phyloP scores from a whole-genome alignment of 2,329 filamentous ascomycete species.

The Penicillium sp. region DNA sequence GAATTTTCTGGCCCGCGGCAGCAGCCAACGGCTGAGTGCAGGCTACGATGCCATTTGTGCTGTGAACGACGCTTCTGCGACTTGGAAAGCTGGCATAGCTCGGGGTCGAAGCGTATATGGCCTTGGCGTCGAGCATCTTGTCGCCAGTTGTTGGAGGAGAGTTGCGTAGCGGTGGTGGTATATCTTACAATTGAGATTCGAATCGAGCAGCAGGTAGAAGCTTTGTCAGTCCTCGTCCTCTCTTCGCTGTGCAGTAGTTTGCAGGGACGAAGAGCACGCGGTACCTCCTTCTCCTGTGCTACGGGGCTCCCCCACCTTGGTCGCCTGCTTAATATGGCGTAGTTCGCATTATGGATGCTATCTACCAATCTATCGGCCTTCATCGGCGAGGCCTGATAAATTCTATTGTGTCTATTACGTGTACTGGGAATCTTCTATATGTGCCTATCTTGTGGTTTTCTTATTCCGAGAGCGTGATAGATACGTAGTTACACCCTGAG shows the following conservation, averaged over 20 bases:
- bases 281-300: too few relatives aligned
- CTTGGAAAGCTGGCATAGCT: slow-evolving; percentile 52
- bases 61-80: slow-evolving; percentile 87
- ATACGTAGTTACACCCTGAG: too few relatives aligned
- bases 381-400: too few relatives aligned
- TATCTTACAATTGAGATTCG: neutral
- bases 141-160: too few relatives aligned
- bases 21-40: slow-evolving; percentile 87
- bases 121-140: slow-evolving; percentile 25
- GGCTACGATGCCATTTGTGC: slow-evolving; percentile 84
- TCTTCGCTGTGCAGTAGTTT: neutral
- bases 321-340: neutral
- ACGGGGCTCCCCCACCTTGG: neutral
- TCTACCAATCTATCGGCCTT: neutral
- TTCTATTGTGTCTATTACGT: too few relatives aligned
- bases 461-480: too few relatives aligned
- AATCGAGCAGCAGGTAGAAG: too few relatives aligned
- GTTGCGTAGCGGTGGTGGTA: neutral
- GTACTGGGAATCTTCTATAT: too few relatives aligned
- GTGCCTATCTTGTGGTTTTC: too few relatives aligned
- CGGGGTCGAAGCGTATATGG: slow-evolving; percentile 47
- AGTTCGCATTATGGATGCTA: neutral
- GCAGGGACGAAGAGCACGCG: neutral
- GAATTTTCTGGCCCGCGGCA: slow-evolving; percentile 77
- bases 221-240: neutral